Percentiles rank a stretch among this genome's conserved stretches.
phyloP scores from a whole-genome alignment of 306 rosid genomes.

The Clitoria ternatea region DNA sequence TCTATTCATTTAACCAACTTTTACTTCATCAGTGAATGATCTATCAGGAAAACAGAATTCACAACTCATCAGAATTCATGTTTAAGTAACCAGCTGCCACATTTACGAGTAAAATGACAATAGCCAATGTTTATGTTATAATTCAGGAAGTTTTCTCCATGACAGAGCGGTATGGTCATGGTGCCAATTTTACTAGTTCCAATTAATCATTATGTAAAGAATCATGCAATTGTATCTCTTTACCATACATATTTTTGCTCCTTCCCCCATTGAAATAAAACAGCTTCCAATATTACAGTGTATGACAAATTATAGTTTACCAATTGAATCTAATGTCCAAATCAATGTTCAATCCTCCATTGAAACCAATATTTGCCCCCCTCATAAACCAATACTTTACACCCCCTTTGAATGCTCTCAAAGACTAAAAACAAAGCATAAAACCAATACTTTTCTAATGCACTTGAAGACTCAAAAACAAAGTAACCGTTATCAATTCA shows the following conservation, averaged over 20 bases:
- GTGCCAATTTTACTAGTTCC: neutral
- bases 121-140: neutral
- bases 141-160: neutral
- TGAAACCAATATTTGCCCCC: neutral
- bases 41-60: neutral
- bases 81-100: neutral
- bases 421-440: too few relatives aligned
- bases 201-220: neutral
- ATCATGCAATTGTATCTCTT: neutral
- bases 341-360: neutral
- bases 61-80: constrained; percentile 2
- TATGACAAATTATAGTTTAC: neutral
- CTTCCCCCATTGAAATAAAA: neutral
- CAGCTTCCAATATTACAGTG: neutral
- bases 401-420: too few relatives aligned
- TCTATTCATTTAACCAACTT: neutral
- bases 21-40: neutral
- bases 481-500: neutral
- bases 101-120: neutral
- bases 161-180: neutral
- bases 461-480: neutral
- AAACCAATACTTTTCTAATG: too few relatives aligned
- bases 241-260: neutral
- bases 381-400: neutral
- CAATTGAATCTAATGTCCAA: neutral